Base-by-base conservation (phyloP, 495 filamentous ascomycete genomes). In the Penicillium chermesinum region DNA sequence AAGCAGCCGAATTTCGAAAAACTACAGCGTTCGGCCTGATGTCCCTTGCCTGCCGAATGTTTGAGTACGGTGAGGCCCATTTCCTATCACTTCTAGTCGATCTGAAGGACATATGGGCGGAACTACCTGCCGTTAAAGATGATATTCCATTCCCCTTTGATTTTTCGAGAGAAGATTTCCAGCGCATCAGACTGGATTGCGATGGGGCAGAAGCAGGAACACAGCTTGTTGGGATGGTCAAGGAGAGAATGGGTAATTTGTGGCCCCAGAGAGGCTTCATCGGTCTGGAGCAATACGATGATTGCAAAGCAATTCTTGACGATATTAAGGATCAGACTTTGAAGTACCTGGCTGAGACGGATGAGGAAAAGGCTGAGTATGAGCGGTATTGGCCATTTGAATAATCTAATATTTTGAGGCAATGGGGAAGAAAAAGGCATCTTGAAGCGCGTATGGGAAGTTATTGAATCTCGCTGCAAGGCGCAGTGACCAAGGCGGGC, bases 321-420 rank as follows among this genome's bases (percentile, higher is more conserved):
- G 45, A 64, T 55, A 48, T 62, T 32, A 66, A 62, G 42, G 33
- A 27, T 36, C 51, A 40, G 55, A 64, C 62, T 39, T 48, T 64
- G 53, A 50, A 59, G 32, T 49, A 61, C 49, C 57, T 65, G 48
- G 58, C 64, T 43, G 60, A 65, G 19, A 62, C 41, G 32, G 58
- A 61, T 20, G 55, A 64, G 50, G 62, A 68, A 53, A 65, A 25
- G 43, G 58, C 58, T 25, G 60, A 65, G 41, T 65, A 62, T 25
- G 46, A 59, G 58, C 54, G 57, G 15, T 59, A 52, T 54, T 65
- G 60, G 59, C 58, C 60, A 32, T 64, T 65, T 55, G 69, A 74
- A 5, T 30, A 10, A 30, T 30, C 25, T 30, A n/a, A n/a, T n/a
- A n/a, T n/a, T n/a, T n/a, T n/a, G n/a, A n/a, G n/a, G n/a, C n/a